Base-by-base conservation (phyloP, 768 basidiomycete species). In the Strobilomyces echinocephalus region DNA sequence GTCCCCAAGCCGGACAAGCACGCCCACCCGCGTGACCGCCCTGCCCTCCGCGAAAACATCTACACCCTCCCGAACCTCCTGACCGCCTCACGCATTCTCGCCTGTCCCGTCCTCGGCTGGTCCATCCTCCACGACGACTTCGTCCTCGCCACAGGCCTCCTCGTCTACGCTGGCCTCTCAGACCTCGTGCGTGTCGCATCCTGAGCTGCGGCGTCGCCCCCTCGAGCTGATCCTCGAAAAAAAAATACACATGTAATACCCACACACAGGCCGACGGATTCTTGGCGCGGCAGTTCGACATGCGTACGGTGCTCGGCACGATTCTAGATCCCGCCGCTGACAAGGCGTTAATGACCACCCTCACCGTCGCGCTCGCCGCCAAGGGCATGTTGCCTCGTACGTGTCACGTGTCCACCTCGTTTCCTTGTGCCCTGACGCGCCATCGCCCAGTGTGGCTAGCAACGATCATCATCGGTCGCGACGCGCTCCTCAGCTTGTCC, bases 301-400 rank as follows among this genome's bases (percentile, higher is more conserved):
- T 91, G 87, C 80, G 80, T 49, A 84, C 91, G 12, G 93, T 98
- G n/a, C 77, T 98, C 18, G 97, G 97, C 18, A 90, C 91, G 9
- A 93, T 98, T 53, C 79, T 99, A 12, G 97, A 99, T 68, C 97
- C 97, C 12, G 92, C 95, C 0, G 97, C 97, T 3, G 97, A 99
- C 79, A 99, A 99, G 71, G 78, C 83, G 11, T 74, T 99, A 40
- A 88, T 99, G 87, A 95, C 97, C 2, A 97, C 95, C 1, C 74
- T 99, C 63, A 91, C 91, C 0, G 73, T 94, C 44, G 87, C 93
- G 1, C 73, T 99, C 56, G 83, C 92, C 0, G 81, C 88, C 79
- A 86, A 89, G 59, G 85, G 82, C 20, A 74, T 95, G 60, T 74
- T 99, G 20, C 95, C 95, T 9, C 60, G 95, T 95, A 58, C 57